A percentile compares a stretch with the other conserved stretches of the same genome.
Evolutionary conservation across 2,329 filamentous ascomycete species (phyloP).

Genomic region (Magnaporthiopsis rhizophila): DNA sequence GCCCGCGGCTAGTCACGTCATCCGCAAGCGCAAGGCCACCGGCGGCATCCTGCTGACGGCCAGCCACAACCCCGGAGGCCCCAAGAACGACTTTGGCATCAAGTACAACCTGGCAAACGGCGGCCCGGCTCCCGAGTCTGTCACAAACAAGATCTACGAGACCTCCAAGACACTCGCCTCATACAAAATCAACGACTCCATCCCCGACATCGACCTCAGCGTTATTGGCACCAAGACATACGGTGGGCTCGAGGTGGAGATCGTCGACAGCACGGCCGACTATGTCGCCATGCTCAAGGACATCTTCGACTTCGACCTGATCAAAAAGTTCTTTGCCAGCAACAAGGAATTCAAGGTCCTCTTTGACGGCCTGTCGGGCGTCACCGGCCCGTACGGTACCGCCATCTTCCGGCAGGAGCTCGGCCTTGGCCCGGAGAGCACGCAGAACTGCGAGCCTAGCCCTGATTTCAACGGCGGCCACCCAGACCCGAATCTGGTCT

Average conservation of each 20-base stretch:
- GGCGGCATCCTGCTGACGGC: slow-evolving; percentile 95
- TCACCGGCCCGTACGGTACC: slow-evolving; percentile 90
- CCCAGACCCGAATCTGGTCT: slow-evolving; percentile 95
- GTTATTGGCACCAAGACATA: slow-evolving; percentile 79
- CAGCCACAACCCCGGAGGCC: slow-evolving; percentile 95
- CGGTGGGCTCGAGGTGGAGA: slow-evolving; percentile 83
- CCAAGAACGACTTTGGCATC: slow-evolving; percentile 94
- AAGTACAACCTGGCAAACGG: slow-evolving; percentile 99
- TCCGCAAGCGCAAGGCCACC: slow-evolving; percentile 88
- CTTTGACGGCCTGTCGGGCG: slow-evolving; percentile 89
- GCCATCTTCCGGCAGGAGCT: slow-evolving; percentile 95
- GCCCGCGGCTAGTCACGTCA: slow-evolving; percentile 90
- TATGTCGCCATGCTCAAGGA: slow-evolving; percentile 95
- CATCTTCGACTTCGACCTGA: slow-evolving; percentile 95
- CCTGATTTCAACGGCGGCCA: slow-evolving; percentile 97
- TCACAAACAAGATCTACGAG: slow-evolving; percentile 97
- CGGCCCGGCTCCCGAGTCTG: slow-evolving; percentile 87
- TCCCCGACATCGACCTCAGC: slow-evolving; percentile 77
- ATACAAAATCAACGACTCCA: slow-evolving; percentile 77
- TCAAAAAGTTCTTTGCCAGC: slow-evolving; percentile 82
- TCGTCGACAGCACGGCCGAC: slow-evolving; percentile 87
- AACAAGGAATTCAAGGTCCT: slow-evolving; percentile 94
- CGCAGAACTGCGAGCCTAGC: slow-evolving; percentile 85
- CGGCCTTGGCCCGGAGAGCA: slow-evolving; percentile 62
- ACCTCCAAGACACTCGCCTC: slow-evolving; percentile 80